A percentile compares a stretch with the other conserved stretches of the same genome.
Evolutionary conservation across 371 early-diverging fungal genomes (phyloP).

Genomic region (Apophysomyces ossiformis): DNA sequence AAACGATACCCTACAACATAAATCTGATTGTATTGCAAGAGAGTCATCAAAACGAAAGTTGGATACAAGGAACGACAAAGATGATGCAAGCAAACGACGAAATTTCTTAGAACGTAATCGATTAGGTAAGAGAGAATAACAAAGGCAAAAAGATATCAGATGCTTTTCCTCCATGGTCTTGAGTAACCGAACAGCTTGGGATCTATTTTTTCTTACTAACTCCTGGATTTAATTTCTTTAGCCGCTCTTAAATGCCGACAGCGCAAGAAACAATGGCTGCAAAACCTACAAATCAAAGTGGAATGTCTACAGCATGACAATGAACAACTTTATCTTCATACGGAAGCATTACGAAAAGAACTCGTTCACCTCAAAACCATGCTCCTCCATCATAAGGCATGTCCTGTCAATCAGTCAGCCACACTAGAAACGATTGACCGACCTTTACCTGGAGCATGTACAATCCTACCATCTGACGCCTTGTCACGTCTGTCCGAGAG

Average conservation of each 20-base stretch:
- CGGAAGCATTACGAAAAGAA: slow-evolving; percentile 50
- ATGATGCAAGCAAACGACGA: slow-evolving; percentile 70
- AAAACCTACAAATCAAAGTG: slow-evolving; percentile 59
- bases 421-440: slow-evolving; percentile 2
- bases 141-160: too few species aligned
- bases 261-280: slow-evolving; percentile 68
- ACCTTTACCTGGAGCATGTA: slow-evolving; percentile 5
- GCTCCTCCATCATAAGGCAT: slow-evolving; percentile 59
- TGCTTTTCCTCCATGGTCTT: too few species aligned
- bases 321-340: slow-evolving; percentile 49
- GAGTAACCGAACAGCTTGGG: too few species aligned
- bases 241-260: slow-evolving; percentile 75
- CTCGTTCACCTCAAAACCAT: slow-evolving; percentile 51
- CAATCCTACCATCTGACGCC: neutral
- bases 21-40: neutral
- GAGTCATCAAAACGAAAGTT: slow-evolving; percentile 20
- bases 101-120: slow-evolving; percentile 88
- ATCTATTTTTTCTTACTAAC: neutral
- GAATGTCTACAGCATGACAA: slow-evolving; percentile 57
- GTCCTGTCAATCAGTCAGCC: slow-evolving; percentile 43
- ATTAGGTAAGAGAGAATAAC: slow-evolving; percentile 55
- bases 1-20: neutral
- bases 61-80: slow-evolving; percentile 25
- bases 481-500: neutral
- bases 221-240: slow-evolving; percentile 17